Percentiles rank a stretch among this genome's conserved stretches.
These are phyloP conservation scores for Trichophyton simii DNA, from an alignment of 2,329 filamentous ascomycete species.

Conservation along the genomic window DNA sequence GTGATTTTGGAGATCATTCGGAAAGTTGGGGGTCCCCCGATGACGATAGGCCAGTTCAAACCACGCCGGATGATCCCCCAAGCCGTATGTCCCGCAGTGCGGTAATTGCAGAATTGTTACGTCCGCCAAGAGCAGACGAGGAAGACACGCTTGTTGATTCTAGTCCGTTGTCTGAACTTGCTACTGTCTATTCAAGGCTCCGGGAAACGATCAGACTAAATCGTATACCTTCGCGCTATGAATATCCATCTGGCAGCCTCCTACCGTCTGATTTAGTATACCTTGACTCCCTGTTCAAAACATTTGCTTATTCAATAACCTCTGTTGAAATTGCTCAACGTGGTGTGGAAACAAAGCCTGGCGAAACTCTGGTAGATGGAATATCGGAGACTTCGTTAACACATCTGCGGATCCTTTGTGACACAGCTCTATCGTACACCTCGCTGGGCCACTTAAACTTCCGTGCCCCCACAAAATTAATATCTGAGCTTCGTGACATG, in stretches of 20 bases:
- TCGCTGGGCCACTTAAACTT: conserved; percentile 59
- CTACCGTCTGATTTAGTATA: conserved; percentile 37
- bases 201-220: conserved; percentile 44
- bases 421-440: conserved; percentile 77
- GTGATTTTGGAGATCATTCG: not conserved
- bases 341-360: conserved; percentile 61
- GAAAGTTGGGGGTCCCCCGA: not conserved
- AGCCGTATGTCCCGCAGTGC: not conserved
- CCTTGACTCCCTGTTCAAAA: conserved; percentile 32
- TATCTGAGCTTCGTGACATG: conserved; percentile 54
- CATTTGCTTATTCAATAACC: conserved; percentile 71
- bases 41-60: not conserved
- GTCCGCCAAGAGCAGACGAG: not conserved
- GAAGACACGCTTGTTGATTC: conserved; percentile 17
- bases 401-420: conserved; percentile 75
- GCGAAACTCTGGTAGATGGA: conserved; percentile 65
- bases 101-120: not conserved
- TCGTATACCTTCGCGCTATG: conserved; percentile 36
- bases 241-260: conserved; percentile 30
- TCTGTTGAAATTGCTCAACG: conserved; percentile 85
- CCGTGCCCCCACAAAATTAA: conserved; percentile 48
- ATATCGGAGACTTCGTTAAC: conserved; percentile 74
- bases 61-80: not conserved
- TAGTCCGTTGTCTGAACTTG: conserved; percentile 34
- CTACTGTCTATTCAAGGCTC: conserved; percentile 44